Conservation (phyloP, 1,284 basidiomycete genomes). For the Malassezia pachydermatis region DNA sequence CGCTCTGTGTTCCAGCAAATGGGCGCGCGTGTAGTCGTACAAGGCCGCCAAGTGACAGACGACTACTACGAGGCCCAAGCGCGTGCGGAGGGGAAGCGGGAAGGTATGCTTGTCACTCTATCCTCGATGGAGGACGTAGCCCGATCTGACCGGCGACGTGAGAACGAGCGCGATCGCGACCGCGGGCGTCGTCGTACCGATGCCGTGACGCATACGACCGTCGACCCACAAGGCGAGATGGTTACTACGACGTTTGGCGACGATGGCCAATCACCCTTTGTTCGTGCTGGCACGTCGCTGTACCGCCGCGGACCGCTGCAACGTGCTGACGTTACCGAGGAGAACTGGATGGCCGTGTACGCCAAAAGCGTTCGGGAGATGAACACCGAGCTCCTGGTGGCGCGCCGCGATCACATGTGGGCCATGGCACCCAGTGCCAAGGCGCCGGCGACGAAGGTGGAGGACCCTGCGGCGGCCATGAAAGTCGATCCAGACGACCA, state of each 20-base stretch:
- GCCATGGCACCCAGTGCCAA: too few relatives aligned
- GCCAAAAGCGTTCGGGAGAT: constrained; percentile 39
- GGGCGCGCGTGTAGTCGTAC: constrained; percentile 75
- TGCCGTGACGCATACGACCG: constrained; percentile 29
- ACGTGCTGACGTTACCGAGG: constrained; percentile 36
- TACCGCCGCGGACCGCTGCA: constrained; percentile 26
- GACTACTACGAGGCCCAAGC: constrained; percentile 86
- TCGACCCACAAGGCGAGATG: constrained; percentile 37
- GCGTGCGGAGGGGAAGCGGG: constrained; percentile 51
- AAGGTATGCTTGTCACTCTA: constrained; percentile 40
- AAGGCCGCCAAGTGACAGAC: constrained; percentile 79
- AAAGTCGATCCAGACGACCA: constrained; percentile 25
- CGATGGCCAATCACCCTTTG: constrained; percentile 36
- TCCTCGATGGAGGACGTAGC: constrained; percentile 24
- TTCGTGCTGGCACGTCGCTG: constrained; percentile 32
- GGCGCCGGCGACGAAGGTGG: constrained; percentile 13
- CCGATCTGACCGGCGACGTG: constrained; percentile 27
- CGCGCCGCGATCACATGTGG: constrained; percentile 28
- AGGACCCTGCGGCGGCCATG: constrained; percentile 6
- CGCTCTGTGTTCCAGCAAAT: constrained; percentile 88
- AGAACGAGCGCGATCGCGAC: constrained; percentile 30
- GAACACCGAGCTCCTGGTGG: constrained; percentile 39
- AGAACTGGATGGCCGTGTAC: constrained; percentile 47
- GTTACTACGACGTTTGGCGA: constrained; percentile 42
- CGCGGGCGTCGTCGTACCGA: constrained; percentile 30